phyloP scores from a whole-genome alignment of 2,329 filamentous ascomycete species.

The Cryphonectria japonica region DNA sequence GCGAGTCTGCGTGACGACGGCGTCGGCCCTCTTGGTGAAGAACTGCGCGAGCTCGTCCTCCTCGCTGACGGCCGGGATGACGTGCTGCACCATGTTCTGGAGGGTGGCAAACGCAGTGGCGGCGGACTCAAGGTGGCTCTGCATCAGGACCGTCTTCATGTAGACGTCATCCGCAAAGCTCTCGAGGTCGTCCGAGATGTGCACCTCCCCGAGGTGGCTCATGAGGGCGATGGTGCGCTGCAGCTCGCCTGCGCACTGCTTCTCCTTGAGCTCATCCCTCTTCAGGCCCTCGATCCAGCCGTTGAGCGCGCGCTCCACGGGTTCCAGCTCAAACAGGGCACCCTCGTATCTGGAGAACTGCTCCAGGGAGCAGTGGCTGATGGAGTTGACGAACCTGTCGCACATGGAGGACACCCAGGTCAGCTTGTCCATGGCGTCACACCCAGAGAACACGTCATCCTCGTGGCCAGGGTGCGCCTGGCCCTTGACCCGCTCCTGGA shows the following conservation, averaged over 20 bases:
- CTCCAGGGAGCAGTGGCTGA: conserved; percentile 76
- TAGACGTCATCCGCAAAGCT: conserved; percentile 79
- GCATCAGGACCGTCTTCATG: conserved; percentile 76
- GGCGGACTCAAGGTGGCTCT: conserved; percentile 80
- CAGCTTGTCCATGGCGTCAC: conserved; percentile 83
- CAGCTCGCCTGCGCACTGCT: conserved; percentile 79
- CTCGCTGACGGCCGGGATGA: conserved; percentile 59
- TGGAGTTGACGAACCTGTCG: conserved; percentile 79
- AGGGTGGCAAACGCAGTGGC: conserved; percentile 68
- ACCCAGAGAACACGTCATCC: conserved; percentile 79
- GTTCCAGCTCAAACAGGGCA: conserved; percentile 84
- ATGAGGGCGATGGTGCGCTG: conserved; percentile 84
- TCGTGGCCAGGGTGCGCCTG: conserved; percentile 69
- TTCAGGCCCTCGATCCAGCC: conserved; percentile 84
- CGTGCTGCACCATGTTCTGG: conserved; percentile 68
- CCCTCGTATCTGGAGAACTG: conserved; percentile 80
- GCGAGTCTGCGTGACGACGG: conserved; percentile 73
- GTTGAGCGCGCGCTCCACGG: conserved; percentile 87
- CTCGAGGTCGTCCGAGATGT: conserved; percentile 71
- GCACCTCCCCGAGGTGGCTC: conserved; percentile 81
- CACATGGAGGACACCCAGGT: conserved; percentile 84
- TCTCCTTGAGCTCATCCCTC: conserved; percentile 83
- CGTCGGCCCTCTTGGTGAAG: conserved; percentile 72
- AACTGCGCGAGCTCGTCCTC: conserved; percentile 67
- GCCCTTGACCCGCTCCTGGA: conserved; percentile 76